These are phyloP conservation scores for Hymenoscyphus repandus DNA, from an alignment of 2,329 filamentous ascomycete species.

Conservation along the genomic window DNA sequence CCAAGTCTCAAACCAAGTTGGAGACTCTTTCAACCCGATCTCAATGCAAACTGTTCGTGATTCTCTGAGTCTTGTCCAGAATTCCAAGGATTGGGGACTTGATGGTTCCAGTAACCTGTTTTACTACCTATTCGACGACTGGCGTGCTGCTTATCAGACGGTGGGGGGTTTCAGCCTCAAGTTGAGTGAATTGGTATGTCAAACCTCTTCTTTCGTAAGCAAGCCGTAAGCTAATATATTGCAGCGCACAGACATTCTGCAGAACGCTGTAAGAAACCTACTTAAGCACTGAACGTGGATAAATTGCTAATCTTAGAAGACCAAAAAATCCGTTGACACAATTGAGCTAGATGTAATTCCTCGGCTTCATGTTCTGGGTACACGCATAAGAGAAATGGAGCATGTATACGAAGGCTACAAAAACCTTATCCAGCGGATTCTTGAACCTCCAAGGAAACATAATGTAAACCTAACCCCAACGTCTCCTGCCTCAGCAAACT, in stretches of 20 bases:
- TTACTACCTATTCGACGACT: conserved; percentile 65
- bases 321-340: conserved; percentile 33
- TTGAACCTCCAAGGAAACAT: conserved; percentile 29
- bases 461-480: not conserved
- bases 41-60: conserved; percentile 29
- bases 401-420: conserved; percentile 57
- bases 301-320: conserved; percentile 20
- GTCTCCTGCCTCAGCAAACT: conserved; percentile 13
- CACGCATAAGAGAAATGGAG: conserved; percentile 54
- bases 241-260: conserved; percentile 24
- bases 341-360: conserved; percentile 49
- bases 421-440: conserved; percentile 53
- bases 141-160: conserved; percentile 52
- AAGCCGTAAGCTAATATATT: conserved; percentile 1
- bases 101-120: conserved; percentile 57
- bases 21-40: conserved; percentile 27
- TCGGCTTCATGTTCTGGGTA: conserved; percentile 53
- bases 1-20: conserved; percentile 48
- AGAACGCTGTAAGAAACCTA: conserved; percentile 22
- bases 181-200: conserved; percentile 45
- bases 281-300: not conserved
- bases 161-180: conserved; percentile 42
- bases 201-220: not conserved
- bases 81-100: conserved; percentile 27
- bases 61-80: conserved; percentile 22